Conservation (phyloP, 768 basidiomycete species). For the Pisolithus microcarpus region DNA sequence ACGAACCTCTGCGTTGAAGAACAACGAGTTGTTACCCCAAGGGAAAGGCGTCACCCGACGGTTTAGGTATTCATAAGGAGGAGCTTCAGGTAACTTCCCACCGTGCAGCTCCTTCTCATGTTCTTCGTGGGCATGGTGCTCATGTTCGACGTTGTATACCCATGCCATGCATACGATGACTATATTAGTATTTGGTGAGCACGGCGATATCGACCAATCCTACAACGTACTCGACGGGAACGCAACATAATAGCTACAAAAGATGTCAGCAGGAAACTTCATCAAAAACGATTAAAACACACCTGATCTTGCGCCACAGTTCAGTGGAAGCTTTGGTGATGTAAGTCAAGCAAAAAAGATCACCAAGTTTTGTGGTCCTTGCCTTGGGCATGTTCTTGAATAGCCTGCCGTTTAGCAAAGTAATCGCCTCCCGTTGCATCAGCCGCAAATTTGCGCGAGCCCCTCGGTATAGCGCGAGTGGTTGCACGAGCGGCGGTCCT, state of each 20-base stretch:
- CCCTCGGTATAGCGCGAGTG: slow-evolving; percentile 35
- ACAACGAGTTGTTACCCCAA: slow-evolving; percentile 78
- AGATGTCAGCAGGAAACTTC: slow-evolving; percentile 5
- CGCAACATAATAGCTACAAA: slow-evolving; percentile 62
- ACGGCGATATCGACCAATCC: slow-evolving; percentile 6
- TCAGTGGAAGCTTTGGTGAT: slow-evolving; percentile 53
- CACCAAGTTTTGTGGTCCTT: slow-evolving; percentile 9
- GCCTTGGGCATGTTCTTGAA: slow-evolving; percentile 65
- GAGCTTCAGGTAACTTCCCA: slow-evolving; percentile 62
- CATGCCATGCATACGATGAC: slow-evolving; percentile 29
- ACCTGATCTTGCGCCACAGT: slow-evolving; percentile 88
- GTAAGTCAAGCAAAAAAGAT: slow-evolving; percentile 9
- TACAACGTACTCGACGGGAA: slow-evolving; percentile 59
- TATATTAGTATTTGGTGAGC: slow-evolving; percentile 7
- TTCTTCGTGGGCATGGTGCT: slow-evolving; percentile 65
- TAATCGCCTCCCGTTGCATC: slow-evolving; percentile 37
- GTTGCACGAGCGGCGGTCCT: slow-evolving; percentile 43
- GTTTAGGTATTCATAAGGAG: slow-evolving; percentile 75
- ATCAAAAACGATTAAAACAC: slow-evolving; percentile 13
- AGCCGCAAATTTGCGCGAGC: slow-evolving; percentile 31
- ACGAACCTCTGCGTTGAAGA: slow-evolving; percentile 69
- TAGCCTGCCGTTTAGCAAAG: slow-evolving; percentile 45
- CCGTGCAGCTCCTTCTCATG: slow-evolving; percentile 68
- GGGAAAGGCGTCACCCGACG: slow-evolving; percentile 72
- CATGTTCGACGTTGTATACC: slow-evolving; percentile 46